Conservation (phyloP, 1,139 yeast genomes). For the Candida mesenterica region DNA sequence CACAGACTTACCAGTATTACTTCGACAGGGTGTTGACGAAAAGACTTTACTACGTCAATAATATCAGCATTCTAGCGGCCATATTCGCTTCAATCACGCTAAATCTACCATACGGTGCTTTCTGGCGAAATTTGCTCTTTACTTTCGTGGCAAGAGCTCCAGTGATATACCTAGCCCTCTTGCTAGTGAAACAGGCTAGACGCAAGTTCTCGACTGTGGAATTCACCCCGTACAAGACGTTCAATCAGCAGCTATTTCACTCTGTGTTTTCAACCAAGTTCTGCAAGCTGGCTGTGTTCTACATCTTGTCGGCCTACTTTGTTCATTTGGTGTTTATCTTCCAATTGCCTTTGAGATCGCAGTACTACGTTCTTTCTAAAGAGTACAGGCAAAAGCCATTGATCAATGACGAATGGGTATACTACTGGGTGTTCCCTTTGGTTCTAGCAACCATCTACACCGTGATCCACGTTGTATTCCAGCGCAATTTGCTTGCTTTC, state of each 20-base stretch:
- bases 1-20: conserved; percentile 22
- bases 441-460: conserved; percentile 49
- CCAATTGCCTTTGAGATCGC: conserved; percentile 25
- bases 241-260: conserved; percentile 46
- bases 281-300: conserved; percentile 34
- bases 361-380: conserved; percentile 40
- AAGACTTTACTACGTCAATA: conserved; percentile 37
- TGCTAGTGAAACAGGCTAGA: conserved; percentile 47
- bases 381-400: conserved; percentile 53
- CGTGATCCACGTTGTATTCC: conserved; percentile 53
- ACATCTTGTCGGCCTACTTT: conserved; percentile 36
- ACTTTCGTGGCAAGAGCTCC: conserved; percentile 32
- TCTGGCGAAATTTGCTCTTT: conserved; percentile 32
- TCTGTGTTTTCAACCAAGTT: conserved; percentile 45
- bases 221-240: conserved; percentile 48
- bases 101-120: conserved; percentile 27
- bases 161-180: conserved; percentile 27
- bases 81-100: conserved; percentile 25
- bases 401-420: conserved; percentile 62
- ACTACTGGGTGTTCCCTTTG: conserved; percentile 43
- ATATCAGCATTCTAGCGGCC: conserved; percentile 30
- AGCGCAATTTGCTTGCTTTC: conserved; percentile 60
- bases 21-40: conserved; percentile 34
- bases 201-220: conserved; percentile 52
- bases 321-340: conserved; percentile 31